These are phyloP conservation scores for Truncatella angustata DNA, from an alignment of 2,329 filamentous ascomycete species.

Conservation along the genomic window DNA sequence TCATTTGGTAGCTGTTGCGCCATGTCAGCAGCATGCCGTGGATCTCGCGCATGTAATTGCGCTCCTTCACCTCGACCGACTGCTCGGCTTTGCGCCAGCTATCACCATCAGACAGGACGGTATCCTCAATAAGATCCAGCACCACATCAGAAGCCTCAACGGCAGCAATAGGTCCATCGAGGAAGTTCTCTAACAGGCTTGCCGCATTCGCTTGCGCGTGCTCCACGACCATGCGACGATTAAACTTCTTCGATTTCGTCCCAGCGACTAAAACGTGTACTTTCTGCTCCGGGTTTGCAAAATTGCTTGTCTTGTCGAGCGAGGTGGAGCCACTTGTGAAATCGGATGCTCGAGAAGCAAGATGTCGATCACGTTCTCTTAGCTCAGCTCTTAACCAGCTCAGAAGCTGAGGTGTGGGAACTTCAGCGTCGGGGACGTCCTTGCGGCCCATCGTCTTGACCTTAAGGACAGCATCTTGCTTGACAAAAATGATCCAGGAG, in stretches of 20 bases:
- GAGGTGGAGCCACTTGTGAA: constrained; percentile 14
- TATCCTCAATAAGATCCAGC: constrained; percentile 72
- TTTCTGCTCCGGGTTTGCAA: constrained; percentile 57
- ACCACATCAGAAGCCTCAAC: constrained; percentile 86
- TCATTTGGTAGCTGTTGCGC: constrained; percentile 54
- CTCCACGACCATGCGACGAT: constrained; percentile 82
- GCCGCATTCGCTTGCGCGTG: constrained; percentile 62
- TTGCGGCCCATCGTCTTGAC: constrained; percentile 75
- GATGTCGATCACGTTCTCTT: constrained; percentile 65
- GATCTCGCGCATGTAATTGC: constrained; percentile 79
- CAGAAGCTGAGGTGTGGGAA: constrained; percentile 71
- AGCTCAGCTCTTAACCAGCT: constrained; percentile 79
- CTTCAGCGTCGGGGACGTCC: constrained; percentile 72
- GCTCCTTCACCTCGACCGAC: constrained; percentile 70
- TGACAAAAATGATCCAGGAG: constrained; percentile 86
- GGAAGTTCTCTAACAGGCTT: constrained; percentile 66
- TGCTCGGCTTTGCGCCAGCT: constrained; percentile 83
- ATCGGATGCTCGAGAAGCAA: constrained; percentile 37
- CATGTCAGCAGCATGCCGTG: constrained; percentile 71
- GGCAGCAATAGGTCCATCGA: constrained; percentile 78
- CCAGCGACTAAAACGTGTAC: constrained; percentile 83
- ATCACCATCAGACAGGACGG: constrained; percentile 74
- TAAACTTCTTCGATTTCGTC: constrained; percentile 87
- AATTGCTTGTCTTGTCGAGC: constrained; percentile 19
- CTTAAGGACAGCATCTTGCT: constrained; percentile 74